Percentiles rank a stretch among this genome's conserved stretches.
These are phyloP conservation scores for Aspergillus puulaauensis DNA, from an alignment of 2,329 filamentous ascomycete species.

Conservation along the genomic window DNA sequence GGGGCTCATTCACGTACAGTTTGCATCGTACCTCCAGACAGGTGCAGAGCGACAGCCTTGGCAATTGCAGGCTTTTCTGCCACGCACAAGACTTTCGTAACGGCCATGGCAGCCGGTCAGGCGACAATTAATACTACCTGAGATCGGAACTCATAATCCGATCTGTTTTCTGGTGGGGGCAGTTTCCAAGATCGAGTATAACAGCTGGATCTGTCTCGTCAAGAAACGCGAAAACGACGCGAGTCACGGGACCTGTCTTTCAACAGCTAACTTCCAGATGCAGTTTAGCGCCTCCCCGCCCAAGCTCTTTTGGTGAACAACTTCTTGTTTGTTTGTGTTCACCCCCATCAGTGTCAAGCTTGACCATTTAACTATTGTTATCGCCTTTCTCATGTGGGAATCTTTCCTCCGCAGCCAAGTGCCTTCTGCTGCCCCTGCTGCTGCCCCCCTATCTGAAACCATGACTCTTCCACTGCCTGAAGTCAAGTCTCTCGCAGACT, in stretches of 20 bases:
- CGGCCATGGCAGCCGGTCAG: constrained; percentile 13
- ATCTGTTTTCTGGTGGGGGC: not conserved
- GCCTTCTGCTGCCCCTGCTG: not conserved
- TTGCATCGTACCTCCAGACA: constrained; percentile 72
- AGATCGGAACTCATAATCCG: not conserved
- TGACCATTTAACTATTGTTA: not conserved
- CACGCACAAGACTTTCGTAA: constrained; percentile 66
- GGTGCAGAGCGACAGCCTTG: constrained; percentile 86
- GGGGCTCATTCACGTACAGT: constrained; percentile 56
- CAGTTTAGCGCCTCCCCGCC: constrained; percentile 1
- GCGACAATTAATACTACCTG: not conserved
- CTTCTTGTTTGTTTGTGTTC: constrained; percentile 1
- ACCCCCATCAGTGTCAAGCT: not conserved
- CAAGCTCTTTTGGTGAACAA: not conserved
- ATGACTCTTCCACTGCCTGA: constrained; percentile 60
- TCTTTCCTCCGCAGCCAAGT: constrained; percentile 7
- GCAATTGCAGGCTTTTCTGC: constrained; percentile 93
- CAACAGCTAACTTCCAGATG: not conserved
- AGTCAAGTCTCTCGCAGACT: constrained; percentile 70
- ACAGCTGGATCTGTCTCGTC: not conserved
- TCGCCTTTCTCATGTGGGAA: constrained; percentile 12
- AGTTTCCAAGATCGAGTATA: not conserved
- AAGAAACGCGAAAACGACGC: constrained; percentile 21
- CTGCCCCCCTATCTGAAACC: constrained; percentile 43
- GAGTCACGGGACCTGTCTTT: constrained; percentile 12